These are phyloP conservation scores for Septoria linicola DNA, from an alignment of 2,329 filamentous ascomycete genomes.

Conservation along the genomic window DNA sequence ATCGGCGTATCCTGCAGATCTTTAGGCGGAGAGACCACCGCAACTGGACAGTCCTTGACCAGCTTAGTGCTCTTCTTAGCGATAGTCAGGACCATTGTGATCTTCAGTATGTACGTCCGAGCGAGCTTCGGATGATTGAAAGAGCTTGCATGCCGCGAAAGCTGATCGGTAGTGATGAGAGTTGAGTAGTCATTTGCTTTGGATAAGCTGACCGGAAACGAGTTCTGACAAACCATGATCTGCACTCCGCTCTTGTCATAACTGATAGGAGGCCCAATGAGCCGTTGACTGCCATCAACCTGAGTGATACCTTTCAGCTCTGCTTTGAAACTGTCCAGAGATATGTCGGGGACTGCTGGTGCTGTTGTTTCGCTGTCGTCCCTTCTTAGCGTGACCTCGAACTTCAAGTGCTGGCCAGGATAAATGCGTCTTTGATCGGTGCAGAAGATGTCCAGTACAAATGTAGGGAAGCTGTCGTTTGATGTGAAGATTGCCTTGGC, in stretches of 20 bases:
- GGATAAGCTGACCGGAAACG: constrained; percentile 14
- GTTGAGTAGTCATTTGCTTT: constrained; percentile 21
- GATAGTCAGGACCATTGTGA: constrained; percentile 21
- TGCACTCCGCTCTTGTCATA: constrained; percentile 18
- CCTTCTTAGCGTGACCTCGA: constrained; percentile 19
- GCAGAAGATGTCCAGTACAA: constrained; percentile 23
- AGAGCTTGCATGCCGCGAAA: constrained; percentile 13
- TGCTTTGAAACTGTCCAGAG: constrained; percentile 18
- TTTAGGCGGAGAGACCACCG: constrained; percentile 18
- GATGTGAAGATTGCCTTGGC: constrained; percentile 27
- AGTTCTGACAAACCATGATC: constrained; percentile 10
- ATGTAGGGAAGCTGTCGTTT: constrained; percentile 22
- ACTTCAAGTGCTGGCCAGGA: constrained; percentile 21
- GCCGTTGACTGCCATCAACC: constrained; percentile 16
- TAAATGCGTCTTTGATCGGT: constrained; percentile 21
- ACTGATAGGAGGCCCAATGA: constrained; percentile 18
- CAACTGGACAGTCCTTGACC: constrained; percentile 15
- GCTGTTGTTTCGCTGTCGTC: constrained; percentile 17
- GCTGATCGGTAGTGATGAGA: constrained; percentile 5
- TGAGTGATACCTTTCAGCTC: constrained; percentile 19
- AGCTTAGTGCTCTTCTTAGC: constrained; percentile 20
- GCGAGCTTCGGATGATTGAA: constrained; percentile 23
- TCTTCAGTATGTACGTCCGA: constrained; percentile 19
- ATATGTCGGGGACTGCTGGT: constrained; percentile 16
- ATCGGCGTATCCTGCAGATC: constrained; percentile 5